Evolutionary conservation across 2,329 filamentous ascomycete species (phyloP).

Genomic region (Ploettnerulaceae sp.): DNA sequence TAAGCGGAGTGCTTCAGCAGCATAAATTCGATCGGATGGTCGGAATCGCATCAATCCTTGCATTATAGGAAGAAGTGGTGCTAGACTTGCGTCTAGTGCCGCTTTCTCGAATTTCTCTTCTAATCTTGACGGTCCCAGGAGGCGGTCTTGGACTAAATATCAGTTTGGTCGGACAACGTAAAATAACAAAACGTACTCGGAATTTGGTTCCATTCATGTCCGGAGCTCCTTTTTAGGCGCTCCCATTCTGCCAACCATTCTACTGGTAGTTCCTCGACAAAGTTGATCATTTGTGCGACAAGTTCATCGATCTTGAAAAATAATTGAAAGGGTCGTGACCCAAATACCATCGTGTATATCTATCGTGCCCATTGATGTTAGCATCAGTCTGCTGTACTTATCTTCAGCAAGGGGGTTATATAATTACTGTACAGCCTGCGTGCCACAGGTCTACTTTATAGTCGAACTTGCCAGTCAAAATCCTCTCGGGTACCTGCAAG

Average conservation of each 20-base stretch:
- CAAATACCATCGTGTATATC: not conserved
- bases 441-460: slow-evolving; percentile 28
- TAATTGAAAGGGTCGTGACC: not conserved
- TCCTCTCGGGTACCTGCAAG: slow-evolving; percentile 26
- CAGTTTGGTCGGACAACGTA: not conserved
- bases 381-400: no score
- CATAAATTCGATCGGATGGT: slow-evolving; percentile 5
- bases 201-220: not conserved
- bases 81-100: not conserved
- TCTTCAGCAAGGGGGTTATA: not conserved
- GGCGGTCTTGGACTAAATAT: not conserved
- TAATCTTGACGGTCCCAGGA: not conserved
- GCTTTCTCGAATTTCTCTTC: not conserved
- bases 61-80: not conserved
- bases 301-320: not conserved
- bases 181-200: not conserved
- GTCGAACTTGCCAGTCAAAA: slow-evolving; percentile 27
- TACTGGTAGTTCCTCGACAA: not conserved
- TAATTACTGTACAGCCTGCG: slow-evolving; percentile 17
- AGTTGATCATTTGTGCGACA: not conserved
- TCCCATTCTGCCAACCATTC: not conserved
- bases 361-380: not conserved
- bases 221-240: not conserved
- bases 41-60: slow-evolving; percentile 2
- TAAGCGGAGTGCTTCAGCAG: slow-evolving; percentile 3